Percentiles rank a stretch among this genome's conserved stretches.
These are phyloP conservation scores for Aphanocladium album DNA, from an alignment of 2,329 filamentous ascomycete species.

Conservation along the genomic window DNA sequence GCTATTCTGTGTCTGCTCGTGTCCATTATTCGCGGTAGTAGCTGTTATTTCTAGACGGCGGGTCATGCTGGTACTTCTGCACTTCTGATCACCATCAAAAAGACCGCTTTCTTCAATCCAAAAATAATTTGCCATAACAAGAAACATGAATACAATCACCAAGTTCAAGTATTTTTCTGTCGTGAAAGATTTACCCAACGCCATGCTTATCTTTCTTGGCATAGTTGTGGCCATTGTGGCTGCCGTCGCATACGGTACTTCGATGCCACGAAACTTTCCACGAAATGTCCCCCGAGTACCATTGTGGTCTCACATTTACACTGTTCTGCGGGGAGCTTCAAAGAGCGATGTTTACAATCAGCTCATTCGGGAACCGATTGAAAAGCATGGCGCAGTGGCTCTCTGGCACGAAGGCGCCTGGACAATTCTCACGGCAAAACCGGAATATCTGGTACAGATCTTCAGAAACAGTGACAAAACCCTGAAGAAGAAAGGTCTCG, in stretches of 20 bases:
- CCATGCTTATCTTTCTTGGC: not conserved
- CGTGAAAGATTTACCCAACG: not conserved
- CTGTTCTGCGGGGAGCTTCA: not conserved
- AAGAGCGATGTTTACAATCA: not conserved
- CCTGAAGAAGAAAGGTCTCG: not conserved
- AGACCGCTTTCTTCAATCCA: no score
- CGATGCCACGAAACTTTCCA: constrained; percentile 3
- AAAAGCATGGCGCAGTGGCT: constrained; percentile 3
- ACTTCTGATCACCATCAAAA: no score
- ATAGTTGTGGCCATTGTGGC: not conserved
- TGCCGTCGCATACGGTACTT: not conserved
- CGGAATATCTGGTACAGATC: not conserved
- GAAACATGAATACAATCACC: not conserved
- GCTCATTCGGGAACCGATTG: not conserved
- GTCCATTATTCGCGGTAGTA: no score
- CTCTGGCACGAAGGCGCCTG: constrained; percentile 2
- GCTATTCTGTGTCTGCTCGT: no score
- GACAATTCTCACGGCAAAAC: constrained; percentile 1
- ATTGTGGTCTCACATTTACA: not conserved
- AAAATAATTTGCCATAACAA: not conserved
- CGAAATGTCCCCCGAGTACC: not conserved
- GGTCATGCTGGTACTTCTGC: no score
- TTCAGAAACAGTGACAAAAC: not conserved
- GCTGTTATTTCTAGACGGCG: no score
- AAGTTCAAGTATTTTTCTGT: no score